A percentile compares a stretch with the other conserved stretches of the same genome.
phyloP scores from a whole-genome alignment of 352 stramenopile species.

The Globisporangium nodosum region DNA sequence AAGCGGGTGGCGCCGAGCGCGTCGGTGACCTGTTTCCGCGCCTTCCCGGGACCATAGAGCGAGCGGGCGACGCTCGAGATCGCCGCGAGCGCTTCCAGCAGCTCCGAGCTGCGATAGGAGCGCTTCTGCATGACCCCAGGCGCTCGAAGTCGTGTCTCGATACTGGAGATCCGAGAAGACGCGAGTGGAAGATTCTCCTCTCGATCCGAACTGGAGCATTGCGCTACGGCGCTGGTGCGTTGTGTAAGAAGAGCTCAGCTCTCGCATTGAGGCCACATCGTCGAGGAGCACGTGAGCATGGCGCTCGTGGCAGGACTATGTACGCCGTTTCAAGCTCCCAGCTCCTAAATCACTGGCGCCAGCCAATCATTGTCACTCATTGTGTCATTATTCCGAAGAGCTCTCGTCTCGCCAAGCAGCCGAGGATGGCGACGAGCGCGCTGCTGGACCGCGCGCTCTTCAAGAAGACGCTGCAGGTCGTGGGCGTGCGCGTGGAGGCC shows the following conservation, averaged over 20 bases:
- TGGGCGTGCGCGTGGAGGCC: constrained; percentile 68
- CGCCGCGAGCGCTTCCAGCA: constrained; percentile 3
- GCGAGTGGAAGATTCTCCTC: neutral
- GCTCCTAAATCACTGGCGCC: neutral
- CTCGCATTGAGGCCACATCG: too few species aligned
- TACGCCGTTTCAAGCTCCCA: neutral
- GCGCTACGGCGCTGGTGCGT: too few species aligned
- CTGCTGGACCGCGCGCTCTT: constrained; percentile 68
- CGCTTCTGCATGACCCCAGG: neutral
- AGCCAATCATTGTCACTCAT: too few species aligned
- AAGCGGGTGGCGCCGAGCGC: constrained; percentile 5
- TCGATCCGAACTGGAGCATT: too few species aligned
- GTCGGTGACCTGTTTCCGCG: constrained; percentile 13
- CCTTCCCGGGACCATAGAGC: constrained; percentile 11
- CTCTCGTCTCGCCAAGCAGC: too few species aligned
- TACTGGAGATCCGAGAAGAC: neutral
- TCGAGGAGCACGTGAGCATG: neutral
- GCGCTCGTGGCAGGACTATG: neutral
- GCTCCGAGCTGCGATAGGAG: neutral
- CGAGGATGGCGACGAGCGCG: constrained; percentile 15
- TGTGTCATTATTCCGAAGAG: too few species aligned
- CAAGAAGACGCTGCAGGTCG: constrained; percentile 59
- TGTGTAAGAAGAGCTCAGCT: too few species aligned
- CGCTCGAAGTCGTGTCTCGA: too few species aligned
- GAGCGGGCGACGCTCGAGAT: constrained; percentile 6